phyloP scores from a whole-genome alignment of 2,329 filamentous ascomycete species.

The Ophiostoma piceae region DNA sequence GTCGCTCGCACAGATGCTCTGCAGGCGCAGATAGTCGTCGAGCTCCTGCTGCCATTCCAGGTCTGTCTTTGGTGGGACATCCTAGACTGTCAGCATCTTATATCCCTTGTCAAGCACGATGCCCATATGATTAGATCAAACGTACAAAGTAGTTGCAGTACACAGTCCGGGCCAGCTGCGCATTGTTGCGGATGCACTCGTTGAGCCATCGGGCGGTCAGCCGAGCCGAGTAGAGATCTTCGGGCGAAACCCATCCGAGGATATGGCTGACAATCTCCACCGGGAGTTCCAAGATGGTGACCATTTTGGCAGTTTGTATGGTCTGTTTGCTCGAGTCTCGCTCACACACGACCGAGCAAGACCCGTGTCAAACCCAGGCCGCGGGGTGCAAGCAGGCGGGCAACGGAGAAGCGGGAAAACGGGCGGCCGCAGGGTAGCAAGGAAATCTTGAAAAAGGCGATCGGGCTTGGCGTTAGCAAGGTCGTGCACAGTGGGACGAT shows the following conservation, averaged over 20 bases:
- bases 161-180: slow-evolving; percentile 54
- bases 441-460: background rate
- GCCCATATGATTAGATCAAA: background rate
- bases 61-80: slow-evolving; percentile 35
- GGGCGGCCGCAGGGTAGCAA: background rate
- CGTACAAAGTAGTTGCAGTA: slow-evolving; percentile 40
- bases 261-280: slow-evolving; percentile 61
- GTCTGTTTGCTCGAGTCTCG: background rate
- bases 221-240: slow-evolving; percentile 51
- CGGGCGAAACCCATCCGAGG: slow-evolving; percentile 50
- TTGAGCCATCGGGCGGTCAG: slow-evolving; percentile 50
- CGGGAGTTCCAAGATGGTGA: slow-evolving; percentile 44
- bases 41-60: slow-evolving; percentile 37
- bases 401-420: background rate
- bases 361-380: background rate
- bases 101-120: background rate
- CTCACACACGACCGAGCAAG: background rate
- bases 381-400: background rate
- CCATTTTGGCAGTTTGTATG: slow-evolving; percentile 28
- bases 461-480: background rate
- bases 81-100: slow-evolving; percentile 30
- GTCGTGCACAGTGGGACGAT: background rate
- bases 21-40: slow-evolving; percentile 41
- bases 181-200: slow-evolving; percentile 52
- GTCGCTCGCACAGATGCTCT: slow-evolving; percentile 39